These are phyloP conservation scores for Angomonas deanei DNA, from an alignment of 208 protist genomes.

Conservation along the genomic window DNA sequence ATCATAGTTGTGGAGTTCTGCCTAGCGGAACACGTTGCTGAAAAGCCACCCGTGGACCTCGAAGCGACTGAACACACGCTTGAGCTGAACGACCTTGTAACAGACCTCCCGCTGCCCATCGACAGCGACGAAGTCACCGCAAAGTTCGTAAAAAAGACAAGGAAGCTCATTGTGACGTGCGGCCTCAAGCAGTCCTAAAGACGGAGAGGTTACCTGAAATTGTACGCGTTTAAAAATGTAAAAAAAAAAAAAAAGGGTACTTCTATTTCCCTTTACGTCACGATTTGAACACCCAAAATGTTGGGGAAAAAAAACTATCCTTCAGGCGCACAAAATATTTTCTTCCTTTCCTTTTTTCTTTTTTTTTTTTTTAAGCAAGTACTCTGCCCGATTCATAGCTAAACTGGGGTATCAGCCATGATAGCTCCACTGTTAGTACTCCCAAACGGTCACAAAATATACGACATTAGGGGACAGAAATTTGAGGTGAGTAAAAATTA, in stretches of 20 bases:
- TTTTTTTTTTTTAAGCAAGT: constrained; percentile 14
- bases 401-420: constrained; percentile 24
- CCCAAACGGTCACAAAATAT: constrained; percentile 66
- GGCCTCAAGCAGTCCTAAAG: no score
- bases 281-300: no score
- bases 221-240: no score
- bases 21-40: not conserved
- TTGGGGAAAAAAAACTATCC: no score
- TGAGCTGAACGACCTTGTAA: not conserved
- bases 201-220: not conserved
- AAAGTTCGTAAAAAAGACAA: constrained; percentile 1
- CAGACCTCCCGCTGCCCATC: not conserved
- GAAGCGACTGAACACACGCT: not conserved
- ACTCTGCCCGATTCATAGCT: constrained; percentile 3
- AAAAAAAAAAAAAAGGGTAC: not conserved
- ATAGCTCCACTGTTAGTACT: constrained; percentile 46
- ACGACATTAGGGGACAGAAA: constrained; percentile 69
- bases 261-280: not conserved
- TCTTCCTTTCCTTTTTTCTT: constrained; percentile 10
- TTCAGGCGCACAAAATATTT: constrained; percentile 4
- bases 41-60: not conserved
- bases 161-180: not conserved
- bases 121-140: not conserved
- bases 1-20: not conserved
- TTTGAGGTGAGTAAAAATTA: constrained; percentile 84